A percentile compares a stretch with the other conserved stretches of the same genome.
These are phyloP conservation scores for Gossypium bickii DNA, from an alignment of 345 rosid genomes.

Conservation along the genomic window DNA sequence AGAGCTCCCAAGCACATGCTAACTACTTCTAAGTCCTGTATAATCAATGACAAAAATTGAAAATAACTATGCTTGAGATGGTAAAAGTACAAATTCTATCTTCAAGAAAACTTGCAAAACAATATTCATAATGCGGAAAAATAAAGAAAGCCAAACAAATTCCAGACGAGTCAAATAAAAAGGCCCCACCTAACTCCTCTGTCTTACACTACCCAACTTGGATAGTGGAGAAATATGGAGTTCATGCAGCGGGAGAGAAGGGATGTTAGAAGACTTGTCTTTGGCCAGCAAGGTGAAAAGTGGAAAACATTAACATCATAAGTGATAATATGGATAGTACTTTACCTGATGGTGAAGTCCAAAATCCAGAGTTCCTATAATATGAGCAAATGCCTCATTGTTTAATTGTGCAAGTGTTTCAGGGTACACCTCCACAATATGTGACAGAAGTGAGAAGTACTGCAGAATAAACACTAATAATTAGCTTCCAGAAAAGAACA, in stretches of 20 bases:
- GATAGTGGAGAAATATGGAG: neutral
- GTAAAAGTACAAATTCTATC: neutral
- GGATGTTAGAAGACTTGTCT: neutral
- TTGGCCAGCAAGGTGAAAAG: neutral
- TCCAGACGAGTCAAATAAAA: neutral
- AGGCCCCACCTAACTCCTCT: neutral
- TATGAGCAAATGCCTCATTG: conserved; percentile 68
- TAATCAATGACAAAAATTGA: conserved; percentile 3
- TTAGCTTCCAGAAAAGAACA: conserved; percentile 15
- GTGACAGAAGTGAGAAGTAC: conserved; percentile 85
- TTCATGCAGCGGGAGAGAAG: neutral
- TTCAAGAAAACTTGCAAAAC: neutral
- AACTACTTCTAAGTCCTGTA: conserved; percentile 76
- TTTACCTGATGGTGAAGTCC: conserved; percentile 96
- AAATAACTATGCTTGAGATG: conserved; percentile 7
- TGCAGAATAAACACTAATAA: conserved; percentile 34
- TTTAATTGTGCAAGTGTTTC: conserved; percentile 75
- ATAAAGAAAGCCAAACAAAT: neutral
- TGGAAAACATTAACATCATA: neutral
- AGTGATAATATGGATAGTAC: neutral
- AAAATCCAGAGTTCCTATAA: conserved; percentile 75
- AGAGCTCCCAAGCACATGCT: conserved; percentile 88
- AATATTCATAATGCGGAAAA: neutral
- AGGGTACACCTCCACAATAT: conserved; percentile 94
- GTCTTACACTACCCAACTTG: neutral